These are phyloP conservation scores for Russula compacta DNA, from an alignment of 768 basidiomycete species.

Conservation along the genomic window DNA sequence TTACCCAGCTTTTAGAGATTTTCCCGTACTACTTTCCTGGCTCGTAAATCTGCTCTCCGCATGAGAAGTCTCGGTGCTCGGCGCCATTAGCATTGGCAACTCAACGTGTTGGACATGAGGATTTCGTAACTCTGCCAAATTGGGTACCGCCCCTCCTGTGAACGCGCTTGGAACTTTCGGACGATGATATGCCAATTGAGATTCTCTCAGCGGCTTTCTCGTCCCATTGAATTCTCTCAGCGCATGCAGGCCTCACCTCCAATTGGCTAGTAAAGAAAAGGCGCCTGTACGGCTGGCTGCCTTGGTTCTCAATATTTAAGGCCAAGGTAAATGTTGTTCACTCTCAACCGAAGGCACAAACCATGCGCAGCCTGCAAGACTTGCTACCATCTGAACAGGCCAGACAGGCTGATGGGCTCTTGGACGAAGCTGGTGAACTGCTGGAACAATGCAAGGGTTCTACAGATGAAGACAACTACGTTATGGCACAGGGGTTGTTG, in stretches of 20 bases:
- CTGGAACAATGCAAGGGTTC: background rate
- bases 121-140: background rate
- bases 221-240: background rate
- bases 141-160: background rate
- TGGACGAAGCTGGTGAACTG: background rate
- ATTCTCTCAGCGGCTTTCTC: background rate
- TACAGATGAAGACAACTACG: background rate
- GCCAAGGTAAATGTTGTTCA: background rate
- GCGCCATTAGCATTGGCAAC: background rate
- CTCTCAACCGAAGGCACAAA: background rate
- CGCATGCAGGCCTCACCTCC: background rate
- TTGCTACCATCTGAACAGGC: background rate
- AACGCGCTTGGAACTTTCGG: background rate
- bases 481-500: background rate
- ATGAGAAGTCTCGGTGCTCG: background rate
- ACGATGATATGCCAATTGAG: background rate
- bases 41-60: background rate
- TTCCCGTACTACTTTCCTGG: background rate
- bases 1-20: background rate
- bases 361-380: background rate
- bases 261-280: background rate
- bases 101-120: background rate
- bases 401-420: background rate
- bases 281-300: background rate
- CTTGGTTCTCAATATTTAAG: background rate